Evolutionary conservation across 805 yeast genomes (phyloP).

Genomic region (Candida oleophila): DNA sequence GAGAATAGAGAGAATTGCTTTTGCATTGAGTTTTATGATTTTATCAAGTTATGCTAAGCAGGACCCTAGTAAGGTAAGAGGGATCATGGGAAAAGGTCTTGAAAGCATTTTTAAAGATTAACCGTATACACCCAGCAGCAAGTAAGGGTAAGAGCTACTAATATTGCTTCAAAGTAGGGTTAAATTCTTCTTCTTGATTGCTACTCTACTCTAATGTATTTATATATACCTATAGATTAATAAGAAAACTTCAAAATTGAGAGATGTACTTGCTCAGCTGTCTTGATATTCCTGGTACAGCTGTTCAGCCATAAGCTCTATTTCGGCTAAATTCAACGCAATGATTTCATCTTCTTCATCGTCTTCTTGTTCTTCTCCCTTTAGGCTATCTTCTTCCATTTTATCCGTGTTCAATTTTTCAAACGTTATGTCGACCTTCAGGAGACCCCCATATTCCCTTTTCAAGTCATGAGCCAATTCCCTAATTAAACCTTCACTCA

Average conservation of each 20-base stretch:
- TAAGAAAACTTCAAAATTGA: too few species aligned
- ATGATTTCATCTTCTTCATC: conserved; percentile 32
- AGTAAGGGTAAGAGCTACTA: too few species aligned
- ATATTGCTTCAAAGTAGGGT: too few species aligned
- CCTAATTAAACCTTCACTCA: conserved; percentile 58
- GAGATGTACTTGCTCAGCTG: too few species aligned
- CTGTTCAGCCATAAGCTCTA: conserved; percentile 57
- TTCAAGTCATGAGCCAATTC: conserved; percentile 65
- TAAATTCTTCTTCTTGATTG: not conserved
- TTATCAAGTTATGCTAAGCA: conserved; percentile 33
- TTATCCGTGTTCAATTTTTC: conserved; percentile 42
- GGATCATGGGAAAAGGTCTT: conserved; percentile 36
- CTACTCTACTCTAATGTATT: not conserved
- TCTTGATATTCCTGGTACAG: conserved; percentile 18
- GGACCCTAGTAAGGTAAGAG: conserved; percentile 31
- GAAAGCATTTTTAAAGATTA: conserved; percentile 7
- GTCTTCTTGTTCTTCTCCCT: conserved; percentile 11
- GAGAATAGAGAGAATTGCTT: conserved; percentile 28
- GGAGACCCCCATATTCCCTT: conserved; percentile 36
- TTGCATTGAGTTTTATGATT: conserved; percentile 33
- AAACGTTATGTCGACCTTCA: conserved; percentile 51
- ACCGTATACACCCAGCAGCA: too few species aligned
- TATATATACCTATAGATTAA: not conserved
- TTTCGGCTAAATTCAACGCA: conserved; percentile 50
- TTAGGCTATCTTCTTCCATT: conserved; percentile 12